These are phyloP conservation scores for Rutstroemia sydowiana DNA, from an alignment of 2,329 filamentous ascomycete genomes.

Conservation along the genomic window DNA sequence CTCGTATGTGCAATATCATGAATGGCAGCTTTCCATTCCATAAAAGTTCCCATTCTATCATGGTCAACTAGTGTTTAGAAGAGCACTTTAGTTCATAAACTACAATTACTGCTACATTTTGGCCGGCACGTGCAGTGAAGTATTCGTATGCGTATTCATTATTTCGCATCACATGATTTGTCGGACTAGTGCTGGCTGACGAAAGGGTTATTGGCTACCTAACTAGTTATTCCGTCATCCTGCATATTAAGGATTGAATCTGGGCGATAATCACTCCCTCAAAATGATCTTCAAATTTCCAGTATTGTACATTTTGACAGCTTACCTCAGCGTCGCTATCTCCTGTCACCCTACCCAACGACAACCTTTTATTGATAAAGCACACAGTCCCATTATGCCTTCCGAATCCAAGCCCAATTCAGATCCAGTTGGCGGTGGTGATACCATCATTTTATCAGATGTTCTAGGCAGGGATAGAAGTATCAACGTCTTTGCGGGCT, in stretches of 20 bases:
- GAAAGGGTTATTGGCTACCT: too few species aligned
- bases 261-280: neutral
- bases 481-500: slow-evolving; percentile 78
- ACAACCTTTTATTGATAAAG: slow-evolving; percentile 12
- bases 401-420: slow-evolving; percentile 15
- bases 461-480: slow-evolving; percentile 71
- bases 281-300: neutral
- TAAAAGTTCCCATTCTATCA: too few species aligned
- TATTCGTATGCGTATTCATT: too few species aligned
- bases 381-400: slow-evolving; percentile 21
- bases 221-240: slow-evolving; percentile 1
- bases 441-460: slow-evolving; percentile 67
- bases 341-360: slow-evolving; percentile 13
- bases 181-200: too few species aligned
- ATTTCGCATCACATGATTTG: too few species aligned
- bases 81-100: too few species aligned
- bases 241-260: slow-evolving; percentile 1
- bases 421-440: slow-evolving; percentile 25
- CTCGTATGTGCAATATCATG: too few species aligned
- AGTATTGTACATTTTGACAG: slow-evolving; percentile 12
- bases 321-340: slow-evolving; percentile 9
- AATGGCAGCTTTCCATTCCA: too few species aligned
- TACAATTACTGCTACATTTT: too few species aligned
- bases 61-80: too few species aligned
- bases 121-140: too few species aligned